These are phyloP conservation scores for Plectosphaerella sp. DNA, from an alignment of 2,329 filamentous ascomycete species.

Conservation along the genomic window DNA sequence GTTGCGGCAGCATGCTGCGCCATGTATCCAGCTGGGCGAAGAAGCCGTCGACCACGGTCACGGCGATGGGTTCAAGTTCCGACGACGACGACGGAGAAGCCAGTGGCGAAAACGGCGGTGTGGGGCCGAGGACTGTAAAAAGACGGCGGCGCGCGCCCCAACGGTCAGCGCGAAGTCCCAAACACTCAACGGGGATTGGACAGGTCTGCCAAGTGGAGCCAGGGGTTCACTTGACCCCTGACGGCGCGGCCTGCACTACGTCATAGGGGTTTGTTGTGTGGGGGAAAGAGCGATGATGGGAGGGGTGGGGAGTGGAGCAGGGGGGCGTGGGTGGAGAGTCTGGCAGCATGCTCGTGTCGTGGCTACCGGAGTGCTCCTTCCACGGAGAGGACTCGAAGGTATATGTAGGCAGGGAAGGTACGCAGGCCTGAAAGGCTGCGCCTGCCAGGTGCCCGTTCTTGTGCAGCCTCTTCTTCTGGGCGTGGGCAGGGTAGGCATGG, in stretches of 20 bases:
- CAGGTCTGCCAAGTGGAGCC: neutral
- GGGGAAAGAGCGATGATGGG: too few relatives aligned
- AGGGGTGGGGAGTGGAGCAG: too few relatives aligned
- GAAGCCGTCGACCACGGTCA: conserved; percentile 21
- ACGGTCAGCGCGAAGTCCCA: neutral
- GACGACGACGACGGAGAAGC: conserved; percentile 14
- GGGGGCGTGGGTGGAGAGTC: too few relatives aligned
- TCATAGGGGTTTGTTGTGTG: neutral
- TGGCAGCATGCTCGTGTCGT: neutral
- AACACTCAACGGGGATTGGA: neutral
- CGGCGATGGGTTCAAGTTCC: conserved; percentile 4
- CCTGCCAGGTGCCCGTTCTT: too few relatives aligned
- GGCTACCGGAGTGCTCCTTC: too few relatives aligned
- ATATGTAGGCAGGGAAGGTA: too few relatives aligned
- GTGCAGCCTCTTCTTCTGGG: too few relatives aligned
- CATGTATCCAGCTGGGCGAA: conserved; percentile 53
- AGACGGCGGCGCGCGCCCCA: neutral
- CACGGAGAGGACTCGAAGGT: too few relatives aligned
- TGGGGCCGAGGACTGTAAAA: conserved; percentile 1
- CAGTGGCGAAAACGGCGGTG: conserved; percentile 3
- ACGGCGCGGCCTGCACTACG: neutral
- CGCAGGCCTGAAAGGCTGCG: too few relatives aligned
- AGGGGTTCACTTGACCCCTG: too few relatives aligned
- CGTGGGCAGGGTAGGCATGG: too few relatives aligned
- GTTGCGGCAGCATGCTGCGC: conserved; percentile 49